Conservation (phyloP, 352 stramenopile genomes). For the Discostella stelligera region DNA sequence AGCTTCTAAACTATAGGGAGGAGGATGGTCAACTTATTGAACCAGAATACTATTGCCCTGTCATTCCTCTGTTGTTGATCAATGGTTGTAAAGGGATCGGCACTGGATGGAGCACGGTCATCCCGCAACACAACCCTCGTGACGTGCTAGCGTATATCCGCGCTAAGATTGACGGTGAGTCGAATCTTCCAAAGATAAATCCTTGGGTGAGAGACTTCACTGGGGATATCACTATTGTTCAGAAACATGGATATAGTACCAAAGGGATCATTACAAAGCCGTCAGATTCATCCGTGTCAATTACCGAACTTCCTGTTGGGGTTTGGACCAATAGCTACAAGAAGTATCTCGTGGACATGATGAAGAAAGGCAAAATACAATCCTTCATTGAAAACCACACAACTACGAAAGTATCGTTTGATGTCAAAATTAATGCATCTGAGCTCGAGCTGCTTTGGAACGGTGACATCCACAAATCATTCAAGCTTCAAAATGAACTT, state of each 20-base stretch:
- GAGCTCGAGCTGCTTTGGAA: slow-evolving; percentile 86
- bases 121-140: slow-evolving; percentile 78
- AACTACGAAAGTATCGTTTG: slow-evolving; percentile 72
- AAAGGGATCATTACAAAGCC: slow-evolving; percentile 33
- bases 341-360: slow-evolving; percentile 88
- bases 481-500: slow-evolving; percentile 92
- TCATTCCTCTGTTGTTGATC: slow-evolving; percentile 96
- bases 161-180: slow-evolving; percentile 76
- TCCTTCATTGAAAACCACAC: slow-evolving; percentile 77
- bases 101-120: slow-evolving; percentile 85
- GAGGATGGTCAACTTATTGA: slow-evolving; percentile 97
- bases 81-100: slow-evolving; percentile 97
- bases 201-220: slow-evolving; percentile 96
- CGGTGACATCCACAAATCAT: slow-evolving; percentile 89
- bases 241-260: slow-evolving; percentile 49
- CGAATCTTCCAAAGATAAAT: slow-evolving; percentile 81
- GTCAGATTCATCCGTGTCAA: slow-evolving; percentile 86
- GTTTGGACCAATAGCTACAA: slow-evolving; percentile 97
- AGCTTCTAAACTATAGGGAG: slow-evolving; percentile 90
- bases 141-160: slow-evolving; percentile 77
- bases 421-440: slow-evolving; percentile 79
- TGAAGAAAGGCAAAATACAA: slow-evolving; percentile 85
- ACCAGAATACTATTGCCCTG: slow-evolving; percentile 93
- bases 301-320: slow-evolving; percentile 95
- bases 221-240: slow-evolving; percentile 85